A percentile compares a stretch with the other conserved stretches of the same genome.
These are phyloP conservation scores for Elsinoe batatas DNA, from an alignment of 2,329 filamentous ascomycete genomes.

Conservation along the genomic window DNA sequence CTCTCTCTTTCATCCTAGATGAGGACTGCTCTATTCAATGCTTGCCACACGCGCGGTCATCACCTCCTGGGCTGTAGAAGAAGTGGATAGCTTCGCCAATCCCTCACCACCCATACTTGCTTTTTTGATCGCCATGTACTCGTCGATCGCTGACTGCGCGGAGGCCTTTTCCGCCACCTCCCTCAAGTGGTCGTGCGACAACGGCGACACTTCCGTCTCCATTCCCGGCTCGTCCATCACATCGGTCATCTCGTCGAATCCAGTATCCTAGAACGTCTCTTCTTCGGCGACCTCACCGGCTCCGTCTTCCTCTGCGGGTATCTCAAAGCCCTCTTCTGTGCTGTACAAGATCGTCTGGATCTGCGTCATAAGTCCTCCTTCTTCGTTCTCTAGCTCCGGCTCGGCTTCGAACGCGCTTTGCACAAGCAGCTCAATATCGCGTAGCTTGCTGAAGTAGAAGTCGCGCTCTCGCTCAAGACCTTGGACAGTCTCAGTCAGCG, in stretches of 20 bases:
- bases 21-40: background rate
- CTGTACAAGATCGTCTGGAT: conserved; percentile 97
- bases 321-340: conserved; percentile 79
- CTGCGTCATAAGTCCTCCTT: conserved; percentile 83
- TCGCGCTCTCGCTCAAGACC: conserved; percentile 93
- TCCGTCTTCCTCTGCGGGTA: conserved; percentile 58
- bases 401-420: conserved; percentile 90
- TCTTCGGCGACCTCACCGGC: conserved; percentile 49
- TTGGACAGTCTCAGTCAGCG: conserved; percentile 88
- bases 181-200: background rate
- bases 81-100: background rate
- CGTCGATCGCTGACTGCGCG: background rate
- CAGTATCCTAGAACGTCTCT: conserved; percentile 56
- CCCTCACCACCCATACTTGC: background rate
- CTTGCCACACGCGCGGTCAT: too few relatives aligned
- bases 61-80: background rate
- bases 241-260: background rate
- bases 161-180: background rate
- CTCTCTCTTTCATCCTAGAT: background rate
- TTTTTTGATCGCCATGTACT: background rate
- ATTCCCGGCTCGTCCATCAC: background rate
- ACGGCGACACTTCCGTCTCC: background rate
- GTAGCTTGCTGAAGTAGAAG: conserved; percentile 98
- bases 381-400: conserved; percentile 86
- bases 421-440: conserved; percentile 90